Evolutionary conservation across 2,329 filamentous ascomycete genomes (phyloP).

Genomic region (Aureobasidium melanogenum): DNA sequence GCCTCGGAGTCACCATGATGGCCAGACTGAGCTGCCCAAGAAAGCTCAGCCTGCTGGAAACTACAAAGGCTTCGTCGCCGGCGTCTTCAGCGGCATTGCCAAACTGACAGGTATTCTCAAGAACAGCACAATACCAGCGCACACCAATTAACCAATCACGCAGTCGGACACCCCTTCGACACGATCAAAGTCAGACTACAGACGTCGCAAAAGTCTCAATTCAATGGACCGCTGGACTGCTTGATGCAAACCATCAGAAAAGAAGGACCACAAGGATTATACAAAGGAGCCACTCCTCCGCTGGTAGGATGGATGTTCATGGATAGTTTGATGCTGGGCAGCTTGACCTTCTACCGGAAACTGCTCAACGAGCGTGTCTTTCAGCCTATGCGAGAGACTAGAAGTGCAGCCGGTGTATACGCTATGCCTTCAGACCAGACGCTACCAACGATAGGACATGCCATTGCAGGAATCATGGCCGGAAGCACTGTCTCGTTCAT

Average conservation of each 20-base stretch:
- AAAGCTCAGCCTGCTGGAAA: slow-evolving; percentile 34
- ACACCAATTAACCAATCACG: not conserved
- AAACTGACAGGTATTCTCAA: slow-evolving; percentile 67
- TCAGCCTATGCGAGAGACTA: slow-evolving; percentile 34
- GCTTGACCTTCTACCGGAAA: slow-evolving; percentile 79
- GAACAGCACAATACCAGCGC: not conserved
- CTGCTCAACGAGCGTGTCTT: slow-evolving; percentile 76
- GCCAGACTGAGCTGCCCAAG: slow-evolving; percentile 14
- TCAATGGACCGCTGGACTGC: slow-evolving; percentile 80
- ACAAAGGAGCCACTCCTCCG: slow-evolving; percentile 83
- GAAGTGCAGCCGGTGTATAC: slow-evolving; percentile 22
- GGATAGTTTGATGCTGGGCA: slow-evolving; percentile 89
- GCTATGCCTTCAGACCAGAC: slow-evolving; percentile 28
- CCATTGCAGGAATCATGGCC: slow-evolving; percentile 76
- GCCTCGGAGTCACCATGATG: slow-evolving; percentile 11
- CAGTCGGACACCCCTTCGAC: slow-evolving; percentile 69
- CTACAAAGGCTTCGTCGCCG: slow-evolving; percentile 95
- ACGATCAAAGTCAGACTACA: slow-evolving; percentile 95
- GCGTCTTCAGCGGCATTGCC: slow-evolving; percentile 88
- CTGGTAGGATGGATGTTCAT: slow-evolving; percentile 98
- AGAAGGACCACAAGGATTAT: slow-evolving; percentile 77
- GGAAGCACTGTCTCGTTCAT: slow-evolving; percentile 87
- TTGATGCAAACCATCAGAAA: slow-evolving; percentile 73
- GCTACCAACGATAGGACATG: slow-evolving; percentile 73
- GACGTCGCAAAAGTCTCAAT: slow-evolving; percentile 68